phyloP scores from a whole-genome alignment of 257 asterid species.

The Penstemon eatonii region DNA sequence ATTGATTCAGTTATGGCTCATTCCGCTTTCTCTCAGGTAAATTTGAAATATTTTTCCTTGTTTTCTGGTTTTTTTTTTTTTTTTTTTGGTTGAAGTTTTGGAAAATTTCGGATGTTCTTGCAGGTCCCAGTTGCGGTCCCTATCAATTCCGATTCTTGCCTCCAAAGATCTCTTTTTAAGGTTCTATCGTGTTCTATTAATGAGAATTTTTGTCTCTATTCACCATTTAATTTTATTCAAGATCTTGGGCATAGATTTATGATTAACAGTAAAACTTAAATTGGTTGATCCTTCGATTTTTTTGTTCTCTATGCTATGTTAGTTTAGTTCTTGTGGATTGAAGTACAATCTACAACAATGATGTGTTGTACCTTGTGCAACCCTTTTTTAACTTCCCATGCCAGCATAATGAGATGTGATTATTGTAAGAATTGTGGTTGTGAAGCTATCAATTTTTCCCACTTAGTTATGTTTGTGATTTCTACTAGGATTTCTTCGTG shows the following conservation, averaged over 20 bases:
- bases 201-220: no score
- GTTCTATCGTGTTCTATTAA: slow-evolving; percentile 22
- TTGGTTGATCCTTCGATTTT: no score
- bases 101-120: slow-evolving; percentile 25
- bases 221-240: no score
- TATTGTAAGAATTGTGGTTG: slow-evolving; percentile 7
- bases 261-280: no score
- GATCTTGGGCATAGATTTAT: no score
- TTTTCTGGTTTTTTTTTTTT: not conserved
- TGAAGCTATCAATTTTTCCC: not conserved
- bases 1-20: slow-evolving; percentile 60
- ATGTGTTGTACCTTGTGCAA: not conserved
- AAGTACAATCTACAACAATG: not conserved
- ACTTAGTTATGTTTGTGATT: not conserved
- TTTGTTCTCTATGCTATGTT: not conserved
- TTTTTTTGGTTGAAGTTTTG: not conserved
- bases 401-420: slow-evolving; percentile 25
- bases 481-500: not conserved
- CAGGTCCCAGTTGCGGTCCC: slow-evolving; percentile 57
- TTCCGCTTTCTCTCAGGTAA: slow-evolving; percentile 51
- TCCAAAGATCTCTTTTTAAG: slow-evolving; percentile 50
- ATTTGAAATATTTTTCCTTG: not conserved
- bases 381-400: slow-evolving; percentile 38
- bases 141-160: slow-evolving; percentile 41
- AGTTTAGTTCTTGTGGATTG: not conserved